Evolutionary conservation across 192 early-diverging fungal species (phyloP), one percentile per base, ranked within the genome.

Genomic region (Backusella parvicylindrica): DNA sequence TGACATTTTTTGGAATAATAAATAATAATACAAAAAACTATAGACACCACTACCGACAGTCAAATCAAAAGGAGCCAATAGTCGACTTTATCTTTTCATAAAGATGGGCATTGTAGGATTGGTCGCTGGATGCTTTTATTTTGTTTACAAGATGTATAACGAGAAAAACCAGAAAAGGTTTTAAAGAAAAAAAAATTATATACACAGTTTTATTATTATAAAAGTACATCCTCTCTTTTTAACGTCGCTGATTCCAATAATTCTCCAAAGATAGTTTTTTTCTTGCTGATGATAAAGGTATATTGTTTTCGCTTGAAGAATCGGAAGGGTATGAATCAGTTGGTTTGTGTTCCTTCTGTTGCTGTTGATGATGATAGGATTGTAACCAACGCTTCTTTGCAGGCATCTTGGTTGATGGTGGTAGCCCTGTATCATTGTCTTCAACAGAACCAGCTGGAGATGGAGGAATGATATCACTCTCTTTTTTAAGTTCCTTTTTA

Each of bases 221-320:
- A 37, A 37, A 37, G 7, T n/a, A n/a, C n/a, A n/a, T 47, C 3
- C 6, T 47, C 18, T 40, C 9, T 40, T 40, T 40, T 40, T 41
- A 60, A 60, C 53, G 23, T 60, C 53, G 23, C 8, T 60, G 53
- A 28, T 60, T 60, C 53, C 53, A 60, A 28, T 60, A 60, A 28
- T 60, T 60, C 53, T 60, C 53, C 12, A 60, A 60, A 60, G 53
- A 60, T 3, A 60, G 21, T 60, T 60, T 60, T 60, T 60, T 60
- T 60, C 53, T 60, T 60, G 2, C 15, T 12, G 41, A 18, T 60
- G 53, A 60, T 60, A 60, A n/a, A 60, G 53, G 53, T 60, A 60
- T 60, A 60, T 60, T 47, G 43, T 47, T 60, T 60, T 60, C 53
- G 28, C 53, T 60, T 60, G 53, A 60, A 21, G 53, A 60, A 60